Conservation (phyloP, 2,329 filamentous ascomycete species). For the Aspergillus fumigatiaffinis region DNA sequence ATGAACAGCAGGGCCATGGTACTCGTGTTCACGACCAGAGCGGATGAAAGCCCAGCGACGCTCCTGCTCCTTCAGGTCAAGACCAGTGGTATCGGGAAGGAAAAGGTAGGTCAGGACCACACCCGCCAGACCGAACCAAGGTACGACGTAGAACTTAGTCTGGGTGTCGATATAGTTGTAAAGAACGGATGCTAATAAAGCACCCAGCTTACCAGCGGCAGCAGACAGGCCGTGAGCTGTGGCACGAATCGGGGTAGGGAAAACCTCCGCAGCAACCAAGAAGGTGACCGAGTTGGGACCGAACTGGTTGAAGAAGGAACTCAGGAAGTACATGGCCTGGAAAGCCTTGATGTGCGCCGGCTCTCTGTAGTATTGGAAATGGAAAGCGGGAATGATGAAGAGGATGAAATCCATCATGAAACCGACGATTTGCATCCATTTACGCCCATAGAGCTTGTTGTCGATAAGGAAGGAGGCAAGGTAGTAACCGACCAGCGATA, state of each 20-base stretch:
- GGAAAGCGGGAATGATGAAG: slow-evolving; percentile 87
- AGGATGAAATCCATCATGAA: slow-evolving; percentile 92
- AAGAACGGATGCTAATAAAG: slow-evolving; percentile 77
- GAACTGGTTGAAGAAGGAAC: slow-evolving; percentile 98
- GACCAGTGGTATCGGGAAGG: slow-evolving; percentile 93
- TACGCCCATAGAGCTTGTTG: slow-evolving; percentile 94
- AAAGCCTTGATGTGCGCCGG: slow-evolving; percentile 73
- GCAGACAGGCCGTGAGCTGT: slow-evolving; percentile 95
- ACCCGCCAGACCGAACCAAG: slow-evolving; percentile 89
- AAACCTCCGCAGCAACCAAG: slow-evolving; percentile 94
- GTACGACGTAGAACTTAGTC: slow-evolving; percentile 85
- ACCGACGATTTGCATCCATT: slow-evolving; percentile 92
- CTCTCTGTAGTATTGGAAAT: slow-evolving; percentile 77
- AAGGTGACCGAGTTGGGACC: slow-evolving; percentile 95
- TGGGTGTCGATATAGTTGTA: slow-evolving; percentile 91
- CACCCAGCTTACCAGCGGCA: slow-evolving; percentile 82
- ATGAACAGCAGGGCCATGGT: slow-evolving; percentile 91
- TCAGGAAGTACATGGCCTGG: slow-evolving; percentile 97
- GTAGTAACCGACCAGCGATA: slow-evolving; percentile 86
- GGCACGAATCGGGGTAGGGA: slow-evolving; percentile 87
- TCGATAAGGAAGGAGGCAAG: slow-evolving; percentile 83
- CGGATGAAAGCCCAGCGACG: slow-evolving; percentile 87
- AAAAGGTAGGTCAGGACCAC: slow-evolving; percentile 79
- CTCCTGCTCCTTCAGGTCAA: slow-evolving; percentile 96
- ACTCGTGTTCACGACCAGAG: slow-evolving; percentile 70